phyloP scores from a whole-genome alignment of 768 basidiomycete genomes.

The Pulveroboletus sp. region DNA sequence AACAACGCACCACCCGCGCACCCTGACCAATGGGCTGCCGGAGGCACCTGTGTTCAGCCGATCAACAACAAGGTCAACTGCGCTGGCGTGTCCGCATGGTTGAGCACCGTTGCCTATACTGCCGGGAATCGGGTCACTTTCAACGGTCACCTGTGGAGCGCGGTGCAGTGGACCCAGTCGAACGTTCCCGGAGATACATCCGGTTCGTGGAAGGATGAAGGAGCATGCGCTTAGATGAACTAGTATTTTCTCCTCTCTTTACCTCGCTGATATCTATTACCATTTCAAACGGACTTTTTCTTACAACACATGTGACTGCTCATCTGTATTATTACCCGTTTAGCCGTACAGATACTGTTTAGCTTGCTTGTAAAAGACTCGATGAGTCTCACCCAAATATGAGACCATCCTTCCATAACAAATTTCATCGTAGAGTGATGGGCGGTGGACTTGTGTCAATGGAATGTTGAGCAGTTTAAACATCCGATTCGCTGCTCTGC shows the following conservation, averaged over 20 bases:
- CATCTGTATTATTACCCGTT: no score
- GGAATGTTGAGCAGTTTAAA: no score
- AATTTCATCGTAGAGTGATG: no score
- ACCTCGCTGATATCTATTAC: not conserved
- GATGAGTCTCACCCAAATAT: no score
- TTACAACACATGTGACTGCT: no score
- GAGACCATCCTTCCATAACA: no score
- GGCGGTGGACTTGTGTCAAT: no score
- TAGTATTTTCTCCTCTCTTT: not conserved
- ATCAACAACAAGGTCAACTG: slow-evolving; percentile 23
- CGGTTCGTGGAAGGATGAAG: slow-evolving; percentile 23
- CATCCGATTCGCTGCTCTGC: no score
- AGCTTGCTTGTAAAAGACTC: no score
- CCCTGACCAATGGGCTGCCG: slow-evolving; percentile 15
- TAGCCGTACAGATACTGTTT: no score
- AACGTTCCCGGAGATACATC: slow-evolving; percentile 24
- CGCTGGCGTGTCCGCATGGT: slow-evolving; percentile 19
- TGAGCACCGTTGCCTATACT: slow-evolving; percentile 11
- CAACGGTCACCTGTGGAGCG: slow-evolving; percentile 16
- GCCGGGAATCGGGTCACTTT: slow-evolving; percentile 16
- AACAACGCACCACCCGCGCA: slow-evolving; percentile 15
- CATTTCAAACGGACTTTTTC: not conserved
- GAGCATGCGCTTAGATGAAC: slow-evolving; percentile 13
- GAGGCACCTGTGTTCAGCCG: slow-evolving; percentile 15
- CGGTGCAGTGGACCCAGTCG: slow-evolving; percentile 21